A percentile compares a stretch with the other conserved stretches of the same genome.
Conservation (phyloP, 768 basidiomycete genomes). For the Candolleomyces efflorescens region DNA sequence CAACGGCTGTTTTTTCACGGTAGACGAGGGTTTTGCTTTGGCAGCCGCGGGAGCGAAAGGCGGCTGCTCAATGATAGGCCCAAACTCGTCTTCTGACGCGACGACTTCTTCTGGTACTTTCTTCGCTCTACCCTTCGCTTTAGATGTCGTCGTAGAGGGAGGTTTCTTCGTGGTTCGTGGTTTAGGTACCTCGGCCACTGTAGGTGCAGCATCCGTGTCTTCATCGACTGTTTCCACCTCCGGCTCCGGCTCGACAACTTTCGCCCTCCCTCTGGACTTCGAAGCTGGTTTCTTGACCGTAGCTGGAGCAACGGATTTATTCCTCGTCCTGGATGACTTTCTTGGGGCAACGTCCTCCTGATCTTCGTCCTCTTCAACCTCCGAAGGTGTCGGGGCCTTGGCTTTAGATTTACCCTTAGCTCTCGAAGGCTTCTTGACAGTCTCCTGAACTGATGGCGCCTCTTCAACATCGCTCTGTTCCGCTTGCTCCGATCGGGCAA, state of each 20-base stretch:
- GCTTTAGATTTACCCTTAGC: conserved; percentile 20
- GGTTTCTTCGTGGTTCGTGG: conserved; percentile 4
- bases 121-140: conserved; percentile 6
- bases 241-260: conserved; percentile 13
- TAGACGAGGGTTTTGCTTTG: background rate
- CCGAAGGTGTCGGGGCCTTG: conserved; percentile 15
- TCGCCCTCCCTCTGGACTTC: conserved; percentile 19
- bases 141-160: conserved; percentile 10
- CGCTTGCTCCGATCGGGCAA: background rate
- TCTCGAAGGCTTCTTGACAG: conserved; percentile 8
- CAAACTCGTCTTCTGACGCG: background rate
- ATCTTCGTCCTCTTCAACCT: conserved; percentile 18
- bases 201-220: conserved; percentile 12
- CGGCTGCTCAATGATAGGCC: conserved; percentile 1
- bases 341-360: conserved; percentile 6
- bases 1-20: background rate
- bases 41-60: background rate
- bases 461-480: conserved; percentile 9
- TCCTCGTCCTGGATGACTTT: conserved; percentile 14
- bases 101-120: background rate
- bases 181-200: conserved; percentile 8
- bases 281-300: conserved; percentile 4
- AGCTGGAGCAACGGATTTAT: conserved; percentile 11
- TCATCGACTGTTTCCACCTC: conserved; percentile 17
- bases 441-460: background rate